A percentile compares a stretch with the other conserved stretches of the same genome.
Conservation (phyloP, 495 filamentous ascomycete species). For the Glutinoglossum americanum region DNA sequence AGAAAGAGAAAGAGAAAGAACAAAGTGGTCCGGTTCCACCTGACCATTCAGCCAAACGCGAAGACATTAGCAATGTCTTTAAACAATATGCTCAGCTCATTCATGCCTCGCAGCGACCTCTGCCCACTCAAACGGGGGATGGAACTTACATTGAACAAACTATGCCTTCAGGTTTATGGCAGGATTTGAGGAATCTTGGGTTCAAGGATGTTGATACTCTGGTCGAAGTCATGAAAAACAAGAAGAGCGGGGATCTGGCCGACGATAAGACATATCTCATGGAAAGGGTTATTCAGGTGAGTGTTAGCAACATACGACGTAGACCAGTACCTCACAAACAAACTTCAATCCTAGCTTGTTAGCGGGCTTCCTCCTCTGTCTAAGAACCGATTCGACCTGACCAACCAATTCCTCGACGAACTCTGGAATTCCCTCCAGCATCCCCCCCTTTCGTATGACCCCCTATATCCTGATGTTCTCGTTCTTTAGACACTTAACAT, state of each 20-base stretch:
- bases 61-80: slow-evolving; percentile 29
- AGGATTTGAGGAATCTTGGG: slow-evolving; percentile 40
- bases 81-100: slow-evolving; percentile 38
- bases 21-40: slow-evolving; percentile 3
- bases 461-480: background rate
- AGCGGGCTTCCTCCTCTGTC: slow-evolving; percentile 1
- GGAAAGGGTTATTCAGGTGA: slow-evolving; percentile 11
- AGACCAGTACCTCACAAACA: background rate
- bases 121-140: slow-evolving; percentile 44
- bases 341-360: slow-evolving; percentile 1
- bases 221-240: slow-evolving; percentile 28
- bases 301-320: background rate
- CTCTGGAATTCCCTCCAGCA: background rate
- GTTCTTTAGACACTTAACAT: background rate
- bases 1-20: background rate
- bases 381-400: slow-evolving; percentile 4
- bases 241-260: slow-evolving; percentile 28
- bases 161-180: slow-evolving; percentile 25
- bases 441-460: background rate
- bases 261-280: slow-evolving; percentile 48
- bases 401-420: background rate
- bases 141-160: slow-evolving; percentile 27
- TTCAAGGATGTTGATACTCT: slow-evolving; percentile 35
- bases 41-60: slow-evolving; percentile 14
- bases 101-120: slow-evolving; percentile 26